These are phyloP conservation scores for Tylopilus plumbeoviolaceoides DNA, from an alignment of 768 basidiomycete species.

Conservation along the genomic window DNA sequence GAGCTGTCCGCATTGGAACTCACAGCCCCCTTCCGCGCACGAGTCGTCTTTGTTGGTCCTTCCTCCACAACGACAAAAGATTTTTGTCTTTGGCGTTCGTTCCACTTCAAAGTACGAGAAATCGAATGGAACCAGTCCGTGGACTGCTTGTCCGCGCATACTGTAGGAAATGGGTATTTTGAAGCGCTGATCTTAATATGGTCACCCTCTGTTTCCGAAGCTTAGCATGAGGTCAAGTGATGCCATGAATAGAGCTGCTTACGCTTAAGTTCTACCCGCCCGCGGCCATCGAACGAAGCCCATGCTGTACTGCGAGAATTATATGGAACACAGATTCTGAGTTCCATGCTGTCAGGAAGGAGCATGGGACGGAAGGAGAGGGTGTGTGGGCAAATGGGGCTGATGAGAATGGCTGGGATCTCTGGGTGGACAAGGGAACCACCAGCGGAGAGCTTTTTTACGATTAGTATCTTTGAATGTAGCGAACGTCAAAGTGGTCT, in stretches of 20 bases:
- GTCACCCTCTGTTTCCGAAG: slow-evolving; percentile 75
- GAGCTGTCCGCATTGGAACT: slow-evolving; percentile 5
- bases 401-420: slow-evolving; percentile 93
- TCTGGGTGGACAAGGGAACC: slow-evolving; percentile 98
- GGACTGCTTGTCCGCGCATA: slow-evolving; percentile 96
- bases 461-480: slow-evolving; percentile 6
- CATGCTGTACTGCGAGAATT: slow-evolving; percentile 98
- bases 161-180: slow-evolving; percentile 96
- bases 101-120: slow-evolving; percentile 96
- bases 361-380: slow-evolving; percentile 99
- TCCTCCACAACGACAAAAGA: slow-evolving; percentile 99
- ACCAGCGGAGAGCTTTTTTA: slow-evolving; percentile 78
- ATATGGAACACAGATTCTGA: slow-evolving; percentile 98
- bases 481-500: slow-evolving; percentile 19
- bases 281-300: slow-evolving; percentile 98
- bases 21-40: slow-evolving; percentile 13
- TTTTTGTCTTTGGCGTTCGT: slow-evolving; percentile 97
- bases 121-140: slow-evolving; percentile 99
- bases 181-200: slow-evolving; percentile 98
- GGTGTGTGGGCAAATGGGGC: slow-evolving; percentile 97
- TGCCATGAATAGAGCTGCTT: slow-evolving; percentile 29
- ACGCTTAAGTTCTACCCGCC: slow-evolving; percentile 95
- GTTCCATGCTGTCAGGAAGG: slow-evolving; percentile 96
- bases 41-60: slow-evolving; percentile 48
- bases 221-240: slow-evolving; percentile 7